Conservation (phyloP, 257 asterid species). For the Jaltomata sinuosa region DNA sequence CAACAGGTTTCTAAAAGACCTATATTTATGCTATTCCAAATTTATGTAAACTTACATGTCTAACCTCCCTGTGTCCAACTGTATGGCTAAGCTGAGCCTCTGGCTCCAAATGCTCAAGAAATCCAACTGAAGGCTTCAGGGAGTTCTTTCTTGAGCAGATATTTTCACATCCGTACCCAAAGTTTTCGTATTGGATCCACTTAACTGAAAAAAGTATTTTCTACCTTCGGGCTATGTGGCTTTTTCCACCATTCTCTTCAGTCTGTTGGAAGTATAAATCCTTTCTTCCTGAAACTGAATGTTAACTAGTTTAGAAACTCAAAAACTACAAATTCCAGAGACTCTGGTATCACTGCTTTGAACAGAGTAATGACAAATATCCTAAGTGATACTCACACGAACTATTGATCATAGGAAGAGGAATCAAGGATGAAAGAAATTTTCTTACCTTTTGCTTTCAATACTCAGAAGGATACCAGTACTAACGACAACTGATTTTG, state of each 20-base stretch:
- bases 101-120: not conserved
- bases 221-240: not conserved
- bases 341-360: not conserved
- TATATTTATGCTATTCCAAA: not conserved
- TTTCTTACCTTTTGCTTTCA: not conserved
- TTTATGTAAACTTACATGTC: not conserved
- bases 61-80: not conserved
- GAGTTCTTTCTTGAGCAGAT: not conserved
- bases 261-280: not conserved
- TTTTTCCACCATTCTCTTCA: not conserved
- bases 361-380: not conserved
- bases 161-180: not conserved
- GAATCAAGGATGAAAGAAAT: not conserved
- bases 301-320: not conserved
- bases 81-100: not conserved
- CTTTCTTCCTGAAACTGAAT: not conserved
- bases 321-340: not conserved
- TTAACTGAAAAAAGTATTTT: not conserved
- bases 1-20: not conserved
- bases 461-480: not conserved
- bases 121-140: not conserved
- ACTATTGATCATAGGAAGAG: not conserved
- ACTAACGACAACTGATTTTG: not conserved
- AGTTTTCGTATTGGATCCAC: not conserved
- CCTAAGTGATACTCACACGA: not conserved